phyloP scores from a whole-genome alignment of 2,329 filamentous ascomycete species.

The Paramyrothecium sp. region DNA sequence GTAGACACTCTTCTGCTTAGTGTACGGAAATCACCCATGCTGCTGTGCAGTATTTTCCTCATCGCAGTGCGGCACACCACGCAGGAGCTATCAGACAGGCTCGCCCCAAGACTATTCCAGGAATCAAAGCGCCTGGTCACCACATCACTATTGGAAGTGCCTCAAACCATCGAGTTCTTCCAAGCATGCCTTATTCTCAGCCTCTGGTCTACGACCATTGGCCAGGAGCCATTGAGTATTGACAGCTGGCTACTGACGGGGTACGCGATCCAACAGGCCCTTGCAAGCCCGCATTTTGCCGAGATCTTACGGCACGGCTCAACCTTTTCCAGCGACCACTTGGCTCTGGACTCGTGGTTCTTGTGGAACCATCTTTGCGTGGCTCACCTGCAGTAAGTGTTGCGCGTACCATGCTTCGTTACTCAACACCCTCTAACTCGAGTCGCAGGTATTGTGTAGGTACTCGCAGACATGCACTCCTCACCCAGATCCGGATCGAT shows the following conservation, averaged over 20 bases:
- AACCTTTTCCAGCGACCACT: not conserved
- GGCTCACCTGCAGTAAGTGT: constrained; percentile 21
- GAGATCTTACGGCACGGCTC: not conserved
- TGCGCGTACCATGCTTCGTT: not conserved
- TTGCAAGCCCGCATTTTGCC: constrained; percentile 17
- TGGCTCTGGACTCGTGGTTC: constrained; percentile 14
- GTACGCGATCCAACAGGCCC: constrained; percentile 20
- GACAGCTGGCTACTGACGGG: constrained; percentile 24
- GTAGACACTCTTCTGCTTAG: constrained; percentile 7
- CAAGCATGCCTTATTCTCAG: constrained; percentile 20
- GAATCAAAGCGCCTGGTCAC: constrained; percentile 18
- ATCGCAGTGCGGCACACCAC: constrained; percentile 22
- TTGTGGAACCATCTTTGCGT: constrained; percentile 26
- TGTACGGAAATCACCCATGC: constrained; percentile 14
- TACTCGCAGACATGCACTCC: constrained; percentile 15
- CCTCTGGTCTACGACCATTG: constrained; percentile 24
- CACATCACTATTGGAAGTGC: constrained; percentile 9
- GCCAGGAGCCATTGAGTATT: constrained; percentile 21
- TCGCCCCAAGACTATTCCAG: constrained; percentile 19
- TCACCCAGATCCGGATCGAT: constrained; percentile 17
- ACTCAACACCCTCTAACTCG: not conserved
- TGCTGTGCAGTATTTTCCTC: constrained; percentile 20
- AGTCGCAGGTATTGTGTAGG: constrained; percentile 21
- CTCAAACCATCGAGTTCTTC: constrained; percentile 19
- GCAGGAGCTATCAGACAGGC: constrained; percentile 15